Base-by-base conservation (phyloP, 176 grass and related monocot genomes). In the Urochloa ruziziensis region DNA sequence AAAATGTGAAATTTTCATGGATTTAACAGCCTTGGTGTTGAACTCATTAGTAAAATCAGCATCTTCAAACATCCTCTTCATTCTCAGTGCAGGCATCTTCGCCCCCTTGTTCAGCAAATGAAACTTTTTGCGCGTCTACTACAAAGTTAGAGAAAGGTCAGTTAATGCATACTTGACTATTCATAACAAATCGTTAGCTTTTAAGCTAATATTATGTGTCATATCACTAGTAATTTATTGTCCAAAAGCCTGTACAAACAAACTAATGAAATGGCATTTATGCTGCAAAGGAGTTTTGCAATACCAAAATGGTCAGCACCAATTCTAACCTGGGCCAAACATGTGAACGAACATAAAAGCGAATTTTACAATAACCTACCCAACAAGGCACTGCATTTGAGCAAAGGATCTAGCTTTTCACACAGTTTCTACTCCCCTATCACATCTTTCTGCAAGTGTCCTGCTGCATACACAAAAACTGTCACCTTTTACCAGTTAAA, bases 51-150 rank as follows among this genome's bases (percentile, higher is more conserved):
- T 74, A 78, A 83, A 60, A 73, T 48, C 81, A 59, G 85, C 70
- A 58, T 67, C 60, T 7, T 84, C 82, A 57, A 79, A 68, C 59
- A 86, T 92, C 16, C 83, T 95, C 85, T 95, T 95, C 82, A 86
- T 92, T 30, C 59, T 95, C 77, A 92, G 56, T 83, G 85, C 85
- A 74, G 93, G 90, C 93, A 95, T 92, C 67, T 87, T 91, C 80
- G 80, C 58, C 39, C 54, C 32, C 72, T 77, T 7, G 30, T 75
- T 74, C 10, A 83, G 51, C 11, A 5, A 67, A 60, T 52, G 39
- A 48, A 77, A 67, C 40, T 72, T 36, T 49, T 30, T 79, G 52
- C 37, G 52, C 18, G 52, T 68, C 14, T 32, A 90, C 53, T 58
- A 75, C 19, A 58, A 79, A 74, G 59, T 83, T 53, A 75, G 66